These are phyloP conservation scores for Orbilia javanica DNA, from an alignment of 2,329 filamentous ascomycete species.

Conservation along the genomic window DNA sequence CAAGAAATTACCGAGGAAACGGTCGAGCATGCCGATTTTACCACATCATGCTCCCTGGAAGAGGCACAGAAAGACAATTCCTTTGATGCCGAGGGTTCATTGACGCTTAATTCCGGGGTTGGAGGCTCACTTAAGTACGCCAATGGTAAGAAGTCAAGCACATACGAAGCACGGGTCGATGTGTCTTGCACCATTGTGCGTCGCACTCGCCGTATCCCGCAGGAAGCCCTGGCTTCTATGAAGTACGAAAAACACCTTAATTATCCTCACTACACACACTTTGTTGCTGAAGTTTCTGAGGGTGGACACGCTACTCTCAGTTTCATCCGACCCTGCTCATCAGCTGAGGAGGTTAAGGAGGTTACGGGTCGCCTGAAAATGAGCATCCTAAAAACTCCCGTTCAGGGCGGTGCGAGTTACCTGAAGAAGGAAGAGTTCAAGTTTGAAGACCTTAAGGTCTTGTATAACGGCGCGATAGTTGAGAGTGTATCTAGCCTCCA, in stretches of 20 bases:
- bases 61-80: background rate
- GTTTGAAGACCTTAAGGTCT: background rate
- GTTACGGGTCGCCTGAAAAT: background rate
- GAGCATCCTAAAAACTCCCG: background rate
- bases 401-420: background rate
- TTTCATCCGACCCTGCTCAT: background rate
- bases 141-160: background rate
- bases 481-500: background rate
- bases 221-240: background rate
- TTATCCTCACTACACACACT: background rate
- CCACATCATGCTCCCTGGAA: background rate
- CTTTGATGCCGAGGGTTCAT: background rate
- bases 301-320: conserved; percentile 6
- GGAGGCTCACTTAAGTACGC: background rate
- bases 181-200: background rate
- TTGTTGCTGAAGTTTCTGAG: background rate
- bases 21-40: background rate
- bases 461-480: background rate
- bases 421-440: conserved; percentile 5
- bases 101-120: background rate
- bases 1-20: background rate
- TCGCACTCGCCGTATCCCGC: conserved; percentile 9
- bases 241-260: background rate
- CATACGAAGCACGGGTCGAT: background rate
- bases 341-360: background rate